A percentile compares a stretch with the other conserved stretches of the same genome.
Conservation (phyloP, 208 protist species). For the Wallacemonas sp. region DNA sequence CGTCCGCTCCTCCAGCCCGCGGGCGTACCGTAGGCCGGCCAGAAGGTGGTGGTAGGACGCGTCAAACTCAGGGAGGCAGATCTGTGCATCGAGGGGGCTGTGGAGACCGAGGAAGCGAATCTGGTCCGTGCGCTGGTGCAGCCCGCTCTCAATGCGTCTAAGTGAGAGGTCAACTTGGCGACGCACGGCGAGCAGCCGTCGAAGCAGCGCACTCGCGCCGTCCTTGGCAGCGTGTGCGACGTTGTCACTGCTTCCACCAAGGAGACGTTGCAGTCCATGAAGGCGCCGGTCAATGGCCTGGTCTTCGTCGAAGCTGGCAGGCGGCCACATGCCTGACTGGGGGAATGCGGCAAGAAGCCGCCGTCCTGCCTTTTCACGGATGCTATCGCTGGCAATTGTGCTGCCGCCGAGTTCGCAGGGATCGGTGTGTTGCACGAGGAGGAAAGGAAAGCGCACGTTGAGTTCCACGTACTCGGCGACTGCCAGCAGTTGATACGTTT, state of each 20-base stretch:
- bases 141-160: conserved; percentile 46
- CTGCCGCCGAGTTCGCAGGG: background rate
- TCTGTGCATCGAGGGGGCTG: conserved; percentile 53
- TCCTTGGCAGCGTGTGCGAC: background rate
- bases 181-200: conserved; percentile 48
- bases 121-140: conserved; percentile 68
- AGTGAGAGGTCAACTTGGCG: conserved; percentile 53
- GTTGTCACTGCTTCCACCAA: conserved; percentile 10
- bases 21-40: conserved; percentile 41
- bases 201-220: conserved; percentile 15
- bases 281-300: conserved; percentile 40
- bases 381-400: background rate
- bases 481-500: conserved; percentile 55
- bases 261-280: conserved; percentile 36
- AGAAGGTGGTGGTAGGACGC: conserved; percentile 42
- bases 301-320: conserved; percentile 57
- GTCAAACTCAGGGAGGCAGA: conserved; percentile 49
- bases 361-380: conserved; percentile 6
- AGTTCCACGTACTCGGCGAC: conserved; percentile 72
- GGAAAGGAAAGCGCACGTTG: conserved; percentile 41
- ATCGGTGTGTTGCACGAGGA: conserved; percentile 22
- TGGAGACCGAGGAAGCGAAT: conserved; percentile 44
- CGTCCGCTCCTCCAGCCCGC: conserved; percentile 32
- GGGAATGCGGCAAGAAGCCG: conserved; percentile 39
- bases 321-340: conserved; percentile 53